Base-by-base conservation (phyloP, 2,329 filamentous ascomycete genomes). In the Monilinia fructicola region DNA sequence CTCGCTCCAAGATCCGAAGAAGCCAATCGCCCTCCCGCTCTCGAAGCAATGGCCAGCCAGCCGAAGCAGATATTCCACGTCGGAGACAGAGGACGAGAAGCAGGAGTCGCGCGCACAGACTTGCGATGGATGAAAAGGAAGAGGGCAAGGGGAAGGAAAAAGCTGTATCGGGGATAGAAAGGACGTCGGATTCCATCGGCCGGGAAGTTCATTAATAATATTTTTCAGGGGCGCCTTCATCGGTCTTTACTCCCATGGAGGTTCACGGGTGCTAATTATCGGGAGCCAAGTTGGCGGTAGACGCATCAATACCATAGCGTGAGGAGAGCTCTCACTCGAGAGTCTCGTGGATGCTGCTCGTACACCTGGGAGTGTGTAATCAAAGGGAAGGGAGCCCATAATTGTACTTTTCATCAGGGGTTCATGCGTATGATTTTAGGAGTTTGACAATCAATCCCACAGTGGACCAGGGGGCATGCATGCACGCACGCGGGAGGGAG, bases 51-150 rank as follows among this genome's bases (percentile, higher is more conserved):
- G 63, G 54, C 14, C 40, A 65, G 14, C n/a, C 38, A 9, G 64
- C 26, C 18, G 67, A 44, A 23, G 31, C 46, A 18, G 67, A 65
- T 44, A 38, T 54, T 14, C 67, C 69, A 46, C 70, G 70, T 35
- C 60, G 70, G 26, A 70, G 71, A 63, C 68, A 71, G 62, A 70
- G 72, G 62, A 73, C 70, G 21, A 69, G 68, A 42, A 72, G 66
- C 48, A 52, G 71, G 14, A 70, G 67, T 31, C 65, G 71, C 54
- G 56, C 52, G 35, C 70, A 69, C 23, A 56, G 42, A n/a, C 35
- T 59, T 35, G 53, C 54, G 6, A 58, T 11, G 11, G 59, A 62
- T 38, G 63, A 65, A 16, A 54, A 56, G 26, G 63, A 50, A 21
- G 40, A 46, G 16, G 35, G 42, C 14, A 50, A 65, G 54, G 54